These are phyloP conservation scores for Rhodamnia argentea DNA, from an alignment of 345 rosid species.

Conservation along the genomic window DNA sequence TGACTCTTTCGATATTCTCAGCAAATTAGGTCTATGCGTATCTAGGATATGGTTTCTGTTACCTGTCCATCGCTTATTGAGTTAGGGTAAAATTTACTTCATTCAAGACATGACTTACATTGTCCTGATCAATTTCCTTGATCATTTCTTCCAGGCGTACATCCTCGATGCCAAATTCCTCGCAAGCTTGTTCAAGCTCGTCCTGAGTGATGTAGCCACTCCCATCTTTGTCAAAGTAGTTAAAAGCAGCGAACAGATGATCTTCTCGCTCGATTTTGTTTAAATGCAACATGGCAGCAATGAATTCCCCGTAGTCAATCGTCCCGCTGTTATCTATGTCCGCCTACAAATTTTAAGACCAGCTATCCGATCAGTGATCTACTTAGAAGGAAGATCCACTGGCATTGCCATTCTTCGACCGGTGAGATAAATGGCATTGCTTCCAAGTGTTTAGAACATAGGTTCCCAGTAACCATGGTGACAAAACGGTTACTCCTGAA, in stretches of 20 bases:
- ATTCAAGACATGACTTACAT: constrained; percentile 9
- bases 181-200: constrained; percentile 35
- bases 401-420: background rate
- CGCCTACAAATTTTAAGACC: constrained; percentile 18
- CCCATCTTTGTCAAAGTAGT: constrained; percentile 36
- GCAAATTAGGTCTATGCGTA: background rate
- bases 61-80: background rate
- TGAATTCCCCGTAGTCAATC: constrained; percentile 35
- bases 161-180: constrained; percentile 27
- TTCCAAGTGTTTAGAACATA: background rate
- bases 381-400: background rate
- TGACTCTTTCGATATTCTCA: background rate
- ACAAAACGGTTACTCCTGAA: background rate
- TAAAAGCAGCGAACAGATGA: constrained; percentile 30
- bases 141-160: constrained; percentile 25
- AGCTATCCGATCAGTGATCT: background rate
- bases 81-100: background rate
- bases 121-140: constrained; percentile 31
- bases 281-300: constrained; percentile 37
- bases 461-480: background rate
- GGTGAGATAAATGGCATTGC: background rate
- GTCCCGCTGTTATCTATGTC: constrained; percentile 34
- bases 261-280: constrained; percentile 34
- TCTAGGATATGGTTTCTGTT: background rate
- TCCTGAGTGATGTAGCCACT: constrained; percentile 38